phyloP scores from a whole-genome alignment of 169 alveolate genomes.

The Neospora caninum region DNA sequence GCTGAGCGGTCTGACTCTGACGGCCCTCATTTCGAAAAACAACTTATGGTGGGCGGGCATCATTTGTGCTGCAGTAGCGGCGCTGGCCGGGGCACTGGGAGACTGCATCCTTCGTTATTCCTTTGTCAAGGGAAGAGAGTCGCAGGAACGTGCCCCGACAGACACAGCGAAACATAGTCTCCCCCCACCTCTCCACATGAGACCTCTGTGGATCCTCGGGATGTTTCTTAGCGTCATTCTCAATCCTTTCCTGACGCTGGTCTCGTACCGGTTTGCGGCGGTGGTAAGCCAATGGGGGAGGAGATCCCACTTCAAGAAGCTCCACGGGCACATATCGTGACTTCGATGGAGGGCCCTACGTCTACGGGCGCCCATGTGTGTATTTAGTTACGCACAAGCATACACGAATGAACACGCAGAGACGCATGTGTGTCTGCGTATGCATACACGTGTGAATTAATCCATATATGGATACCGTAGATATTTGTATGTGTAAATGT shows the following conservation, averaged over 20 bases:
- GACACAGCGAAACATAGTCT: background rate
- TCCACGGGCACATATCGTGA: no score
- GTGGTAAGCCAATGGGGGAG: background rate
- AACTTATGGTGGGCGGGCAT: constrained; percentile 44
- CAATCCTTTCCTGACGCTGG: constrained; percentile 33
- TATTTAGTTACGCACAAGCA: no score
- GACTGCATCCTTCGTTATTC: constrained; percentile 37
- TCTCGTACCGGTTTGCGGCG: constrained; percentile 10
- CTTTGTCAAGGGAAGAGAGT: background rate
- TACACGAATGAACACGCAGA: no score
- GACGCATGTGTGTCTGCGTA: no score
- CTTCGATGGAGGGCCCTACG: no score
- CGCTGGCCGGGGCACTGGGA: constrained; percentile 6
- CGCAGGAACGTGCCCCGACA: background rate
- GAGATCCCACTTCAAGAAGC: no score
- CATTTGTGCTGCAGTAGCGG: constrained; percentile 31
- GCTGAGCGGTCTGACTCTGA: background rate
- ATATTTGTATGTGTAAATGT: no score
- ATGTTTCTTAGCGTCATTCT: constrained; percentile 4
- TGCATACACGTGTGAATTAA: no score
- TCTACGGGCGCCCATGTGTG: no score
- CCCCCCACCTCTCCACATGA: background rate
- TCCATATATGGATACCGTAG: no score
- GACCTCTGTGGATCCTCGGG: constrained; percentile 32
- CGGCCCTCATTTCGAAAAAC: constrained; percentile 2